Conservation (phyloP, 2,329 filamentous ascomycete species). For the Ploettnerulaceae sp. region DNA sequence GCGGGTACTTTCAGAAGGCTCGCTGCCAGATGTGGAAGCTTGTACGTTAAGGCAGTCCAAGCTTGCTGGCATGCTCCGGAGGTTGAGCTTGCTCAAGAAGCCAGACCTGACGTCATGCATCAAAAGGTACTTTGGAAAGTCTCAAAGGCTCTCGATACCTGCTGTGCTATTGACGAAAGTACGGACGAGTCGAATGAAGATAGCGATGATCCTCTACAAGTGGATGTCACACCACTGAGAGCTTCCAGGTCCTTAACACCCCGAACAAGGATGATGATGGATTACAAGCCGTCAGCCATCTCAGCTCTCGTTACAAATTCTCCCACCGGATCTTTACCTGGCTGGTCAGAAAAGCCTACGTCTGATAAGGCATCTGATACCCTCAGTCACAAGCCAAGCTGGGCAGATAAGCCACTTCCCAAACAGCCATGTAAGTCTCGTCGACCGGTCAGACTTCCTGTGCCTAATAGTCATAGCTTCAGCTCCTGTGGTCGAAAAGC, state of each 20-base stretch:
- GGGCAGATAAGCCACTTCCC: constrained; percentile 23
- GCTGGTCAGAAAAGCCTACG: constrained; percentile 25
- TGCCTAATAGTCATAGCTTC: constrained; percentile 20
- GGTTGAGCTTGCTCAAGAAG: constrained; percentile 46
- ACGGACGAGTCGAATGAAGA: constrained; percentile 49
- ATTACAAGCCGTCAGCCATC: constrained; percentile 16
- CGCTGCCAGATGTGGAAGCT: constrained; percentile 57
- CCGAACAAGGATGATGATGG: constrained; percentile 18
- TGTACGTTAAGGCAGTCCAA: constrained; percentile 71
- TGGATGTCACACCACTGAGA: constrained; percentile 20
- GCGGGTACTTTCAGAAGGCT: constrained; percentile 28
- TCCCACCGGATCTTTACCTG: constrained; percentile 14
- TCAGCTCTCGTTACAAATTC: constrained; percentile 13
- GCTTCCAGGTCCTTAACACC: constrained; percentile 22
- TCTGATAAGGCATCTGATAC: constrained; percentile 16
- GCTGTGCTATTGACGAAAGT: constrained; percentile 56
- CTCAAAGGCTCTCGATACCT: constrained; percentile 49
- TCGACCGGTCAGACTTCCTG: not conserved
- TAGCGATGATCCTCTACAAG: constrained; percentile 42
- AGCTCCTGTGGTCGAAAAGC: constrained; percentile 19
- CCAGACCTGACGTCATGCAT: constrained; percentile 47
- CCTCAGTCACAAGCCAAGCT: constrained; percentile 21
- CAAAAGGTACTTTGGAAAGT: constrained; percentile 53
- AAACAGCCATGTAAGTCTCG: constrained; percentile 16
- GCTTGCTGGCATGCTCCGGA: constrained; percentile 69